Evolutionary conservation across 225 moss, liverwort and hornwort species (phyloP).

Genomic region (Polytrichum commune): DNA sequence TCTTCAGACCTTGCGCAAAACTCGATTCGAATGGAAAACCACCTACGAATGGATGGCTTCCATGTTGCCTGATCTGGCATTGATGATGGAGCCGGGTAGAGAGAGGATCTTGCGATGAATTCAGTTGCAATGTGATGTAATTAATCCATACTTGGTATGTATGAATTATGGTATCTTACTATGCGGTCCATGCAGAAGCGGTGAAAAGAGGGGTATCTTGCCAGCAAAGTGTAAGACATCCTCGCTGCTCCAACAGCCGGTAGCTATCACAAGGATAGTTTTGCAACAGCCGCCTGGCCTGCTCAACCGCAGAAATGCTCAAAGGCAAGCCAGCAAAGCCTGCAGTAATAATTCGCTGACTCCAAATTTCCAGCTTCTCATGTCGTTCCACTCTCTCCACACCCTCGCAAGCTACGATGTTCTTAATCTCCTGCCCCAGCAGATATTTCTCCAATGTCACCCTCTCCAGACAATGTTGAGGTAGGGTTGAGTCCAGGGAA

Average conservation of each 20-base stretch:
- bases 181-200: conserved; percentile 63
- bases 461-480: conserved; percentile 64
- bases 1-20: too few species aligned
- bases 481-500: conserved; percentile 71
- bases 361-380: conserved; percentile 72
- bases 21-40: too few species aligned
- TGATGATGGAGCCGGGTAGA: too few species aligned
- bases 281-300: conserved; percentile 60
- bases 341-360: conserved; percentile 46
- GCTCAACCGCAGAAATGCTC: conserved; percentile 51
- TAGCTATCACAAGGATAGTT: conserved; percentile 66
- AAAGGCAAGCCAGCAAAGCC: conserved; percentile 56
- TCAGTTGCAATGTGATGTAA: too few species aligned
- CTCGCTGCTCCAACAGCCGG: conserved; percentile 57
- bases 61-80: too few species aligned
- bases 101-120: too few species aligned
- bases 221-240: conserved; percentile 83
- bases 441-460: conserved; percentile 78
- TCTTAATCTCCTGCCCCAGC: conserved; percentile 79
- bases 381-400: conserved; percentile 61
- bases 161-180: too few species aligned
- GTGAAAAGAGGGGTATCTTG: conserved; percentile 74
- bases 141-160: too few species aligned
- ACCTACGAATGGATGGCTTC: too few species aligned
- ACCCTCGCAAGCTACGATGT: conserved; percentile 80